Conservation (phyloP, 306 rosid genomes). For the Cicer pinnatifidum region DNA sequence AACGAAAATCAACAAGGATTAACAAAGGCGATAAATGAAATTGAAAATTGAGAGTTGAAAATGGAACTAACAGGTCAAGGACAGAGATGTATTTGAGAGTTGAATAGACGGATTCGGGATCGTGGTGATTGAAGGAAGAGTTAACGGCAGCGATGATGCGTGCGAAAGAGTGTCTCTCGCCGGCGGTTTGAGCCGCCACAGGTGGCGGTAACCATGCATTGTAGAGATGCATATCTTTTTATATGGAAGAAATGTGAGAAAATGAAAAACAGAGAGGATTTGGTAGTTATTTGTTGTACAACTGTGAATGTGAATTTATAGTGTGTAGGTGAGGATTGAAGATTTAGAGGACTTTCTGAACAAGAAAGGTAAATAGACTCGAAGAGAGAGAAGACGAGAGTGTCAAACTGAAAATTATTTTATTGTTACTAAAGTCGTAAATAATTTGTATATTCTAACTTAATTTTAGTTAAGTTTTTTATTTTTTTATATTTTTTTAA, state of each 20-base stretch:
- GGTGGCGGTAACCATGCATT: slow-evolving; percentile 99
- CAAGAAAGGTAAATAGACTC: slow-evolving; percentile 43
- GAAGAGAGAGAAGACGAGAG: background rate
- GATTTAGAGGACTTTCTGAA: slow-evolving; percentile 38
- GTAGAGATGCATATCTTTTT: slow-evolving; percentile 78
- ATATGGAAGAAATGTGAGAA: background rate
- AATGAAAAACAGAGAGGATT: background rate
- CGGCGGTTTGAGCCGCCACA: slow-evolving; percentile 68
- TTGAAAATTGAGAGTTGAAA: slow-evolving; percentile 26
- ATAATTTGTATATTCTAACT: too few species aligned
- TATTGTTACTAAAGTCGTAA: background rate
- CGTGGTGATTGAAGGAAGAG: slow-evolving; percentile 60
- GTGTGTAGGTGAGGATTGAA: slow-evolving; percentile 32
- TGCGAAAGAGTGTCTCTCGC: slow-evolving; percentile 76
- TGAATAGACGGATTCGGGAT: slow-evolving; percentile 86
- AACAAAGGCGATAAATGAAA: slow-evolving; percentile 9
- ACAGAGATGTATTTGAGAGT: slow-evolving; percentile 89
- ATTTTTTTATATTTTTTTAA: too few species aligned
- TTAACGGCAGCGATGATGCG: slow-evolving; percentile 64
- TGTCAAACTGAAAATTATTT: slow-evolving; percentile 7
- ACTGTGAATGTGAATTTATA: slow-evolving; percentile 19
- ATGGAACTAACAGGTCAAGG: slow-evolving; percentile 78
- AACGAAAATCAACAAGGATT: background rate
- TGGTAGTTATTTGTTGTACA: slow-evolving; percentile 18
- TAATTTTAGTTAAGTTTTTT: too few species aligned